Evolutionary conservation across 345 rosid genomes (phyloP).

Genomic region (Hevea brasiliensis): DNA sequence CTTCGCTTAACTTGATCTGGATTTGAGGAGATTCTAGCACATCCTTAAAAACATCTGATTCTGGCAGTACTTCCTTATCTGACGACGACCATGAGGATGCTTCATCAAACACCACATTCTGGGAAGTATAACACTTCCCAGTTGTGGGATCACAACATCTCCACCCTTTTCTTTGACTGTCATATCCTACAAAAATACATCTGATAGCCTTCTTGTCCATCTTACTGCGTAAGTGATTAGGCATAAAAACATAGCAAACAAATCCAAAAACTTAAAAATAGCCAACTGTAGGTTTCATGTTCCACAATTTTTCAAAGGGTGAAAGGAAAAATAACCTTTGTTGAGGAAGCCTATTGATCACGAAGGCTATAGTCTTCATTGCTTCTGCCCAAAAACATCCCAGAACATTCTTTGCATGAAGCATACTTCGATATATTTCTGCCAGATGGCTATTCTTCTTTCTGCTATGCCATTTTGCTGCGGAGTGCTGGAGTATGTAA

Average conservation of each 20-base stretch:
- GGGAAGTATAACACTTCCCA: not conserved
- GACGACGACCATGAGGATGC: not conserved
- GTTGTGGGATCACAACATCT: no score
- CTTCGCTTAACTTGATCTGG: not conserved
- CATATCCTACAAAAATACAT: no score
- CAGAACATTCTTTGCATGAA: no score
- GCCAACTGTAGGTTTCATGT: not conserved
- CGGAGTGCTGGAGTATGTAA: not conserved
- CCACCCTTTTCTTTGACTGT: no score
- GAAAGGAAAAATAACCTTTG: slow-evolving; percentile 5
- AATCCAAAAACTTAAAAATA: not conserved
- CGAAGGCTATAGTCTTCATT: no score
- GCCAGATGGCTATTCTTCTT: no score
- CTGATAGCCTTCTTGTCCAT: no score
- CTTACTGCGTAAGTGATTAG: not conserved
- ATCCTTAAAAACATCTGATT: not conserved
- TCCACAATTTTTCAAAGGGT: no score
- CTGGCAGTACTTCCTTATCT: not conserved
- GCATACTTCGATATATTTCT: no score
- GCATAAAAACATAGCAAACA: slow-evolving; percentile 6
- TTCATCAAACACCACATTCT: no score
- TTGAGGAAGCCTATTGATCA: no score
- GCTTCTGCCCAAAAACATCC: no score
- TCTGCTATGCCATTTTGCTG: not conserved
- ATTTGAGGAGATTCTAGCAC: not conserved